Conservation (phyloP, 2,329 filamentous ascomycete species). For the Phyllosticta capitalensis region DNA sequence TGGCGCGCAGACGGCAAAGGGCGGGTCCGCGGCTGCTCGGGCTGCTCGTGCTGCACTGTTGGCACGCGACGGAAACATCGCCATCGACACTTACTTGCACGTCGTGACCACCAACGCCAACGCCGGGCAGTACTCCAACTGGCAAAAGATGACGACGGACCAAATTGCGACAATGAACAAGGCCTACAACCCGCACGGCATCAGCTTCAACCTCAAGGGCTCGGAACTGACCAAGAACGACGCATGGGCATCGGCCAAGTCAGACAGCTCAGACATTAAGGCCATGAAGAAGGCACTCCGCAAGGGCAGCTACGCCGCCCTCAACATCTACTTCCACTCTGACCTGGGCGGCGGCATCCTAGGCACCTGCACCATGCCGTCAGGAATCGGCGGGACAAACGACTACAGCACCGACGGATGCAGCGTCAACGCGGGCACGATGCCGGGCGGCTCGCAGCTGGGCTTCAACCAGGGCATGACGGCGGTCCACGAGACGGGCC, state of each 20-base stretch:
- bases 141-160: conserved; percentile 25
- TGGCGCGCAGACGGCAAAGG: conserved; percentile 13
- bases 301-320: conserved; percentile 42
- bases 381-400: conserved; percentile 28
- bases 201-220: conserved; percentile 41
- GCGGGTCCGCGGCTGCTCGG: conserved; percentile 20
- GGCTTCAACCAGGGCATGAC: conserved; percentile 43
- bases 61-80: conserved; percentile 22
- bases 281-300: conserved; percentile 46
- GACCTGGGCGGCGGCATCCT: conserved; percentile 40
- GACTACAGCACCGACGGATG: conserved; percentile 46
- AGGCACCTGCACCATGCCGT: conserved; percentile 45
- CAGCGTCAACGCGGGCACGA: conserved; percentile 47
- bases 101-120: conserved; percentile 31
- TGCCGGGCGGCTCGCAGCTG: conserved; percentile 41
- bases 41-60: conserved; percentile 19
- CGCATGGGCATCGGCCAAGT: conserved; percentile 42
- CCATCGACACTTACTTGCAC: conserved; percentile 37
- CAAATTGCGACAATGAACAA: conserved; percentile 33
- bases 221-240: conserved; percentile 45
- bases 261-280: conserved; percentile 34
- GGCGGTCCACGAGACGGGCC: conserved; percentile 39
- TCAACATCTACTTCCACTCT: conserved; percentile 53
- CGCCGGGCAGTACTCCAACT: conserved; percentile 29
- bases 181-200: conserved; percentile 40